Conservation (phyloP, 192 early-diverging fungal species). For the Pilobolus umbonatus region DNA sequence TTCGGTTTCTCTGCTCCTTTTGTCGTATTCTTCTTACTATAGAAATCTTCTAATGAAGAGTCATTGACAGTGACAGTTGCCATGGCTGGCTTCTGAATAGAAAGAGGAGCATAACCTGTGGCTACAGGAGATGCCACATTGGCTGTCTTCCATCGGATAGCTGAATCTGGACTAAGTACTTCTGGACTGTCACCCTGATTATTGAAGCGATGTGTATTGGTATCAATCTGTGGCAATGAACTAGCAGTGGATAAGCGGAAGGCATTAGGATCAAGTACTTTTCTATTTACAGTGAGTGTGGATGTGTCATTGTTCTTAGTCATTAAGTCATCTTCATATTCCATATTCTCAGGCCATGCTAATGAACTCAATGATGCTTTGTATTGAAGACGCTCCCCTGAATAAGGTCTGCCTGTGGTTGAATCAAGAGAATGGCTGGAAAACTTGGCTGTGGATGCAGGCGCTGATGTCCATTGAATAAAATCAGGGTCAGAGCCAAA, state of each 20-base stretch:
- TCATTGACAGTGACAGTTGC: background rate
- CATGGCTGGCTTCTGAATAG: background rate
- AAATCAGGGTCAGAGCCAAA: slow-evolving; percentile 22
- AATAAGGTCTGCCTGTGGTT: background rate
- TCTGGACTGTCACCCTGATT: background rate
- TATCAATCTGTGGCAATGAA: slow-evolving; percentile 2
- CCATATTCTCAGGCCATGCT: slow-evolving; percentile 1
- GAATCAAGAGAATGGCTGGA: too few species aligned
- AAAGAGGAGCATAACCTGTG: slow-evolving; percentile 6
- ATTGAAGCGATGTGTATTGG: background rate
- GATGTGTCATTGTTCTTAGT: background rate
- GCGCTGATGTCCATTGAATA: slow-evolving; percentile 16
- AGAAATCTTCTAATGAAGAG: slow-evolving; percentile 1
- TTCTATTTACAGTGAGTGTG: background rate
- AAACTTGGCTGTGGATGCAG: background rate
- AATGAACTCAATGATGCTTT: background rate
- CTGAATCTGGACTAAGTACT: background rate
- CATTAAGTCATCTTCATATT: background rate
- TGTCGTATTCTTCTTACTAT: background rate
- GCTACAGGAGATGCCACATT: slow-evolving; percentile 13
- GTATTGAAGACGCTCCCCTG: background rate
- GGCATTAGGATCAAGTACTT: background rate
- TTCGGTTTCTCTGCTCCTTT: background rate
- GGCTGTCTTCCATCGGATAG: slow-evolving; percentile 15
- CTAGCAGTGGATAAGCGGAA: slow-evolving; percentile 11